Base-by-base conservation (phyloP, 331 rosid species). In the Malus hybrid region DNA sequence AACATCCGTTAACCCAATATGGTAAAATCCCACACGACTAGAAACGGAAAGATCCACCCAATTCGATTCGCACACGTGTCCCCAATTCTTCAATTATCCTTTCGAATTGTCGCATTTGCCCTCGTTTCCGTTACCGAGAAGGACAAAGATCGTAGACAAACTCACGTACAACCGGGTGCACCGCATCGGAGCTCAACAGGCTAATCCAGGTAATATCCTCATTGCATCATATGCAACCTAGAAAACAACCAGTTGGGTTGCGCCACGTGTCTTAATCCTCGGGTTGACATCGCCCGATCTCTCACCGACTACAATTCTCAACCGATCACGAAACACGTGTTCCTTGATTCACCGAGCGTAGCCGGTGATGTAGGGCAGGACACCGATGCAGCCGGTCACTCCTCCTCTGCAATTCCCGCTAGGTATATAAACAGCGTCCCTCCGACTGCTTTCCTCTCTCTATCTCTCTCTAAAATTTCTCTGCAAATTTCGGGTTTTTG, bases 331-430 rank as follows among this genome's bases (percentile, higher is more conserved):
- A 44, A 44, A 81, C 91, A 79, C 91, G 90, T 82, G 87, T 83
- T 76, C n/a, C 1, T 0, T 0, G 46, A 0, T 5, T 44, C 1
- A 82, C 87, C 73, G 87, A 75, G 19, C n/a, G 42, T 56, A 74
- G 80, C 86, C 85, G 83, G 96, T 90, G 55, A 76, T 7, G 18
- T n/a, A 66, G 65, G 77, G 33, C 57, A 62, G 20, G 60, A 10
- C 18, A 74, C 84, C 77, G 78, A 56, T 13, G 85, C 78, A 81
- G 77, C 77, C 82, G 84, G 89, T 87, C 78, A 77, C 67, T 63
- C 39, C 54, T 20, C 33, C 74, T 16, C 80, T 83, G 65, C 85
- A 62, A 73, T 78, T 81, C 86, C 89, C 83, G 80, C 85, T 82
- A 69, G 50, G 67, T 79, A 84, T 78, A 85, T 74, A 84, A 67